Evolutionary conservation across 148 eudicot species (phyloP).

Genomic region (Fagopyrum homotropicum): DNA sequence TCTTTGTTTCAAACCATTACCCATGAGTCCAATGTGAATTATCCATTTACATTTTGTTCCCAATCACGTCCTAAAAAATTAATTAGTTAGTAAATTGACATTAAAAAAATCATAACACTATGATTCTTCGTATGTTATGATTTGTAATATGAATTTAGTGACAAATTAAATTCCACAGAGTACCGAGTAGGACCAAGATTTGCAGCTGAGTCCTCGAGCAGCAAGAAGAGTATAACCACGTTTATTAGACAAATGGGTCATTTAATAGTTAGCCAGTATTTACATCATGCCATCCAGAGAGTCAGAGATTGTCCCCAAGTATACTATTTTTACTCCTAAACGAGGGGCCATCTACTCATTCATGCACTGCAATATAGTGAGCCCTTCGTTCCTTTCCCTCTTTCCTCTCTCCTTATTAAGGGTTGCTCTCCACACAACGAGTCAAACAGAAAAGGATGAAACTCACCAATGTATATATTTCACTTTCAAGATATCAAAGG

Average conservation of each 20-base stretch:
- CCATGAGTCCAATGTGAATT: too few species aligned
- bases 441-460: neutral
- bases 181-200: too few species aligned
- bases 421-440: neutral
- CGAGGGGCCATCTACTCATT: neutral
- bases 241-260: neutral
- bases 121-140: too few species aligned
- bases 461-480: neutral
- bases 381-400: too few species aligned
- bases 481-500: neutral
- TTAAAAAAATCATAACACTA: too few species aligned
- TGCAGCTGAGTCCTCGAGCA: too few species aligned
- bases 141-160: too few species aligned
- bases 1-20: too few species aligned
- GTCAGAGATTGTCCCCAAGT: conserved; percentile 5
- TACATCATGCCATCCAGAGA: conserved; percentile 10
- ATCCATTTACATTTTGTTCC: too few species aligned
- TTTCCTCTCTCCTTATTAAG: neutral
- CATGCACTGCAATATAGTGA: neutral
- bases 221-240: neutral
- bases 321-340: neutral
- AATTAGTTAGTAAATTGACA: too few species aligned
- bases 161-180: too few species aligned
- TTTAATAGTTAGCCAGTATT: conserved; percentile 8
- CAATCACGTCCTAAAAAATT: too few species aligned